A percentile compares a stretch with the other conserved stretches of the same genome.
Evolutionary conservation across 2,329 filamentous ascomycete genomes (phyloP).

Genomic region (Berkeleyomyces rouxiae): DNA sequence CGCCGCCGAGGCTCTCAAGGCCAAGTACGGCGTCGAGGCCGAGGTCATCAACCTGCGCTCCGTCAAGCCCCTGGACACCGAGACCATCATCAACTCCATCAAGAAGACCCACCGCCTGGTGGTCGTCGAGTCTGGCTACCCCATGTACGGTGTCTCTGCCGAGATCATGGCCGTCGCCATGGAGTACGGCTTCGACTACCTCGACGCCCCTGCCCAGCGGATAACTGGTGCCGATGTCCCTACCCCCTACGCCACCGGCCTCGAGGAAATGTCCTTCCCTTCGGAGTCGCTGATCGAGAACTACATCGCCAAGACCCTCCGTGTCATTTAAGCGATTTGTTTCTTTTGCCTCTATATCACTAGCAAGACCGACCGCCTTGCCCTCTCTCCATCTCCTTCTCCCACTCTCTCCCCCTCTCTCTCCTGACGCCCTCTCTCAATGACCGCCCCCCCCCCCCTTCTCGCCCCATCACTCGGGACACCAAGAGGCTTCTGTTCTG

Average conservation of each 20-base stretch:
- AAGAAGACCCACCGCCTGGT: conserved; percentile 96
- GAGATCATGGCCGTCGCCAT: conserved; percentile 90
- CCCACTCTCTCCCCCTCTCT: not conserved
- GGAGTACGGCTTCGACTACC: conserved; percentile 97
- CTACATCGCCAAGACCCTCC: conserved; percentile 78
- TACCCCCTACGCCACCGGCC: conserved; percentile 80
- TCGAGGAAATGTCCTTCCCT: conserved; percentile 93
- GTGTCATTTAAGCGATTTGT: conserved; percentile 36
- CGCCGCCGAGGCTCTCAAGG: conserved; percentile 81
- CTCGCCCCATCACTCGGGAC: not conserved
- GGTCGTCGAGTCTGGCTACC: conserved; percentile 89
- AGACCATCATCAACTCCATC: conserved; percentile 87
- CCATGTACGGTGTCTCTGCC: conserved; percentile 78
- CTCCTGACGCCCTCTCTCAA: not conserved
- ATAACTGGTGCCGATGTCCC: conserved; percentile 95
- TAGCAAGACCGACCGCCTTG: not conserved
- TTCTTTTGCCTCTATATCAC: not conserved
- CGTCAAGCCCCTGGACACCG: conserved; percentile 89
- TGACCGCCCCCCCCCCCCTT: not conserved
- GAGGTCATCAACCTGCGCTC: conserved; percentile 98
- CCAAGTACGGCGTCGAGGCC: conserved; percentile 87
- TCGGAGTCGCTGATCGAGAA: conserved; percentile 73
- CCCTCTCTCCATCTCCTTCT: not conserved
- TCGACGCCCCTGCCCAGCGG: conserved; percentile 82
- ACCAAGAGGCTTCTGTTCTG: conserved; percentile 2